phyloP scores from a whole-genome alignment of 805 yeast species.

The Saturnispora besseyi region DNA sequence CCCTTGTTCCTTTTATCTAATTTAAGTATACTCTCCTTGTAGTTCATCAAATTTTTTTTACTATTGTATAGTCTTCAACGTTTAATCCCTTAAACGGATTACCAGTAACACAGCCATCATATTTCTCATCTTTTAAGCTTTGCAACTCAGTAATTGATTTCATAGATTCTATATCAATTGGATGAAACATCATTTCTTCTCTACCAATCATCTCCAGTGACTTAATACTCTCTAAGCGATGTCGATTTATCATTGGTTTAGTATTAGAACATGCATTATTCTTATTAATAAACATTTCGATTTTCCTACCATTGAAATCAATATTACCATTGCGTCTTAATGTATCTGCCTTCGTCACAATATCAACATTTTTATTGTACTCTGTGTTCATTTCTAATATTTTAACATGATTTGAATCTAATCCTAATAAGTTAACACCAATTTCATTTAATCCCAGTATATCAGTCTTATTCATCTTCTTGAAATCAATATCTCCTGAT shows the following conservation, averaged over 20 bases:
- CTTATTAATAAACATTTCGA: too few species aligned
- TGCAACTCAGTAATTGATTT: constrained; percentile 10
- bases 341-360: not conserved
- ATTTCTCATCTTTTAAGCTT: constrained; percentile 3
- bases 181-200: not conserved
- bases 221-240: not conserved
- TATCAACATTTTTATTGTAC: not conserved
- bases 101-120: not conserved
- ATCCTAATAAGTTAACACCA: constrained; percentile 3
- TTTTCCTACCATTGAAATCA: not conserved
- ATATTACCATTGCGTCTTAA: not conserved
- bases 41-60: constrained; percentile 10
- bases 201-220: not conserved
- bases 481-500: constrained; percentile 1
- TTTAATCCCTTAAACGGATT: constrained; percentile 17
- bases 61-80: constrained; percentile 15
- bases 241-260: not conserved
- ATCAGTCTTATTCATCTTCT: not conserved
- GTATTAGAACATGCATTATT: not conserved
- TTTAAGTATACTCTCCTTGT: not conserved
- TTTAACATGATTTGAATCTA: not conserved
- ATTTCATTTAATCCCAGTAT: constrained; percentile 7
- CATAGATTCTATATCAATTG: constrained; percentile 9
- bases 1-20: too few species aligned
- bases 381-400: not conserved